These are phyloP conservation scores for Fusarium ambrosium DNA, from an alignment of 2,329 filamentous ascomycete species.

Conservation along the genomic window DNA sequence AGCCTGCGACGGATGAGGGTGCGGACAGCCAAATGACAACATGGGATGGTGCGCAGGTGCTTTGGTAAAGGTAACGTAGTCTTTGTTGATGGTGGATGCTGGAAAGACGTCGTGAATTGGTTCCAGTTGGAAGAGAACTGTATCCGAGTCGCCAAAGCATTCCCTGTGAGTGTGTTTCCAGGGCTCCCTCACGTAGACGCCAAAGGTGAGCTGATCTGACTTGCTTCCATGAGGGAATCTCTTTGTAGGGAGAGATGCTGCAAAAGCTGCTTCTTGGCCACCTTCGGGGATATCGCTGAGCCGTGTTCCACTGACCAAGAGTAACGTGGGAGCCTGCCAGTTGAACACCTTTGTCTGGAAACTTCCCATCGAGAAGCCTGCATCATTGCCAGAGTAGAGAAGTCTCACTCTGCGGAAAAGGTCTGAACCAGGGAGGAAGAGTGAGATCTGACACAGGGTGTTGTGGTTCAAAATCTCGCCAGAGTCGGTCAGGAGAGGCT, in stretches of 20 bases:
- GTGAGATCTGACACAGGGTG: slow-evolving; percentile 76
- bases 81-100: slow-evolving; percentile 73
- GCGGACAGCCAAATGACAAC: slow-evolving; percentile 75
- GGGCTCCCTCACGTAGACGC: slow-evolving; percentile 74
- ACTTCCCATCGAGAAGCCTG: slow-evolving; percentile 82
- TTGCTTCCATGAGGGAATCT: slow-evolving; percentile 68
- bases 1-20: slow-evolving; percentile 60
- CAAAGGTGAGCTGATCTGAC: slow-evolving; percentile 71
- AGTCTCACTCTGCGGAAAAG: slow-evolving; percentile 76
- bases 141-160: slow-evolving; percentile 75
- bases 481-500: slow-evolving; percentile 64
- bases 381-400: slow-evolving; percentile 77
- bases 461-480: slow-evolving; percentile 76
- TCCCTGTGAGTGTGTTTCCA: slow-evolving; percentile 78
- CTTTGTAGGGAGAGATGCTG: slow-evolving; percentile 73
- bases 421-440: slow-evolving; percentile 75
- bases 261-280: slow-evolving; percentile 69
- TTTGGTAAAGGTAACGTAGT: slow-evolving; percentile 78
- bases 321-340: slow-evolving; percentile 80
- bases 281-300: slow-evolving; percentile 63
- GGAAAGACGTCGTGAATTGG: slow-evolving; percentile 80
- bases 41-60: slow-evolving; percentile 71
- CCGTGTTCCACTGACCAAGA: slow-evolving; percentile 76
- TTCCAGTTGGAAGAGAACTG: slow-evolving; percentile 77
- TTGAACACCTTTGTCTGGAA: slow-evolving; percentile 83